Conservation (phyloP, 202 grass and related monocot species). For the Schoenoplectus triqueter region DNA sequence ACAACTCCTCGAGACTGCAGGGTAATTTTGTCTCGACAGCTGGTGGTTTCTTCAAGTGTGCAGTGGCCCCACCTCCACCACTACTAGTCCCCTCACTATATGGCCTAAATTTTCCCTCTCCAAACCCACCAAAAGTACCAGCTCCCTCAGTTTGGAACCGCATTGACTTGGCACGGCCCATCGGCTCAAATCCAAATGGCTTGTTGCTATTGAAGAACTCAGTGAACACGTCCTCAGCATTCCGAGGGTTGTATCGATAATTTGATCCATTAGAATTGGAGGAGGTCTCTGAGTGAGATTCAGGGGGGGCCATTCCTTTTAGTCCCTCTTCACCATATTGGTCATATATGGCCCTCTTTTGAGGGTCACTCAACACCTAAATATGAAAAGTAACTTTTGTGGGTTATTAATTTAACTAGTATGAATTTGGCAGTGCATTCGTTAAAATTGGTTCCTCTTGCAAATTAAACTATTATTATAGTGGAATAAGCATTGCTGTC, state of each 20-base stretch:
- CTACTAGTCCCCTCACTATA: conserved; percentile 59
- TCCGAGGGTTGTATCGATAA: conserved; percentile 77
- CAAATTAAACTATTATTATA: not conserved
- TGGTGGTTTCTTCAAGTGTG: conserved; percentile 60
- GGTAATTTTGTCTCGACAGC: conserved; percentile 77
- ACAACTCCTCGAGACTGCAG: conserved; percentile 82
- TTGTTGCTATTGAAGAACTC: conserved; percentile 88
- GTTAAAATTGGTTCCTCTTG: not conserved
- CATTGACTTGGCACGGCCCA: conserved; percentile 82
- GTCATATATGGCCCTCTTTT: conserved; percentile 82
- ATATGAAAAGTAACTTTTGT: conserved; percentile 5
- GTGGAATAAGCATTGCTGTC: not conserved
- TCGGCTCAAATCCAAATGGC: conserved; percentile 69
- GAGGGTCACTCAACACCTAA: conserved; percentile 91
- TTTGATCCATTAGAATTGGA: conserved; percentile 52
- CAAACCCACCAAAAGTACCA: conserved; percentile 87
- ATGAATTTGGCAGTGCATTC: not conserved
- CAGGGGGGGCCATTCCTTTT: conserved; percentile 65
- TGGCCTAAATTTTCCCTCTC: conserved; percentile 56
- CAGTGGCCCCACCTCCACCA: conserved; percentile 20
- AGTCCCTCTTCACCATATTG: conserved; percentile 85
- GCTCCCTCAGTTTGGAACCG: conserved; percentile 85
- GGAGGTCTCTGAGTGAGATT: conserved; percentile 56
- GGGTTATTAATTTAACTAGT: too few species aligned
- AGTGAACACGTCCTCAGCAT: conserved; percentile 81